phyloP scores from a whole-genome alignment of 176 grass and related monocot genomes.

The maize (Zea mays) region Zm-B73-REFERENCE-NAM-5.0 NC_050099.1:205214001-205214500 shows the following conservation, averaged over 20 bases:
- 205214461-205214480: conserved; percentile 15
- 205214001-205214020: conserved; percentile 92
- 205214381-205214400: conserved; percentile 70
- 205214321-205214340: conserved; percentile 50
- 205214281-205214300: conserved; percentile 53
- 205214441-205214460: conserved; percentile 61
- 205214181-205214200: conserved; percentile 15
- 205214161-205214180: conserved; percentile 3
- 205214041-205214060: conserved; percentile 84
- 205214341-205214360: conserved; percentile 58
- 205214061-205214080: conserved; percentile 73
- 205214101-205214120: conserved; percentile 67
- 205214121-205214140: conserved; percentile 14
- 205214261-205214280: conserved; percentile 28
- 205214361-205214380: conserved; percentile 57
- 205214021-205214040: conserved; percentile 76
- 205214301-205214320: conserved; percentile 85
- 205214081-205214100: conserved; percentile 85
- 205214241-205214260: conserved; percentile 17
- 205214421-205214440: conserved; percentile 88
- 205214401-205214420: conserved; percentile 65
- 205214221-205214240: neutral
- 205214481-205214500: neutral
- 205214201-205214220: neutral
- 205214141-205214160: neutral